Percentiles rank a stretch among this genome's conserved stretches.
These are phyloP conservation scores for Neurospora pannonica DNA, from an alignment of 495 filamentous ascomycete species.

Conservation along the genomic window DNA sequence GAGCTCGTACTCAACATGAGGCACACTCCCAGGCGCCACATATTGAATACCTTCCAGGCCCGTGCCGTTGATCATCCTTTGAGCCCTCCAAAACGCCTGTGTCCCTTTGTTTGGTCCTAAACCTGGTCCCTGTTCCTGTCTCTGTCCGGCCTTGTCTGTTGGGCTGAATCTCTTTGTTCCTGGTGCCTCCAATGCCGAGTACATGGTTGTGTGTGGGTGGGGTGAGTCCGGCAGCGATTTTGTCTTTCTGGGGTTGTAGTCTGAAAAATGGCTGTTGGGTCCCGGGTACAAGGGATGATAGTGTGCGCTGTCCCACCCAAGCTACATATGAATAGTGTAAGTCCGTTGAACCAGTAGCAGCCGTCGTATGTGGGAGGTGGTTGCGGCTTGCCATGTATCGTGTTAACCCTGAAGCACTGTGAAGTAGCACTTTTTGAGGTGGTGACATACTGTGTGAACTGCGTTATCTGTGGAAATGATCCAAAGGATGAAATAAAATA, in stretches of 20 bases:
- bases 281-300: not conserved
- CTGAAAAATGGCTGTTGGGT: not conserved
- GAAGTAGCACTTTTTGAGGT: not conserved
- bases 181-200: not conserved
- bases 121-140: not conserved
- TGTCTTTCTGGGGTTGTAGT: not conserved
- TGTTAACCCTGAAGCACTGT: not conserved
- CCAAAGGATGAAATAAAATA: not conserved
- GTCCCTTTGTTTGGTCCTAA: not conserved
- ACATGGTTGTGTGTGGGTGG: not conserved
- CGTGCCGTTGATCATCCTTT: not conserved
- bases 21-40: not conserved
- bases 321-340: not conserved
- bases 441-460: not conserved
- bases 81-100: not conserved
- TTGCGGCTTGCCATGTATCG: not conserved
- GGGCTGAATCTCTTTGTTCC: not conserved
- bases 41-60: not conserved
- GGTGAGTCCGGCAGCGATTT: not conserved
- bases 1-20: not conserved
- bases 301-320: not conserved
- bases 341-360: not conserved
- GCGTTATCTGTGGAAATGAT: not conserved
- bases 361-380: not conserved
- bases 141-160: not conserved